Conservation (phyloP, 208 protist species). For the Leishmania mexicana region DNA sequence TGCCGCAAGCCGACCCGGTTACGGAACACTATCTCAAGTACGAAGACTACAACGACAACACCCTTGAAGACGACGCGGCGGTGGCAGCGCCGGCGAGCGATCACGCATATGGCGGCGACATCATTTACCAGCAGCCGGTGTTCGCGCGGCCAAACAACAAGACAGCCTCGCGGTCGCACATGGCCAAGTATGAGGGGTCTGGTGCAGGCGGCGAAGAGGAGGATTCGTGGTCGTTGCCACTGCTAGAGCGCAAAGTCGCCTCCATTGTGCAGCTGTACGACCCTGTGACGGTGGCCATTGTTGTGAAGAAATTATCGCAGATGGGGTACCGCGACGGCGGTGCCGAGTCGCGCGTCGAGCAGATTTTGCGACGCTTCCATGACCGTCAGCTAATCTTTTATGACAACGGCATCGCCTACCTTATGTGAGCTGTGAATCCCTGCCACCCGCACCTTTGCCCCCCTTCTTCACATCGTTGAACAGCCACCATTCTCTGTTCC, state of each 20-base stretch:
- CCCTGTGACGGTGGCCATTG: constrained; percentile 72
- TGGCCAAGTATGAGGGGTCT: constrained; percentile 15
- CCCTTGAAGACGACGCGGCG: background rate
- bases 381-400: constrained; percentile 82
- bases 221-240: constrained; percentile 28
- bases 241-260: constrained; percentile 66
- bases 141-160: constrained; percentile 5
- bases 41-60: constrained; percentile 23
- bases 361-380: constrained; percentile 69
- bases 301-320: constrained; percentile 79
- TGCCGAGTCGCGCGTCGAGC: constrained; percentile 49
- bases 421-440: constrained; percentile 46
- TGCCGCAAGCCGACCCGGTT: background rate
- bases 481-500: background rate
- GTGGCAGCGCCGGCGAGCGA: background rate
- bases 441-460: background rate
- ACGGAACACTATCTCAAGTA: constrained; percentile 27
- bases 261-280: constrained; percentile 83
- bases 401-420: constrained; percentile 82
- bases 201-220: background rate
- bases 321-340: constrained; percentile 58
- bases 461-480: background rate
- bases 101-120: constrained; percentile 1
- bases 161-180: constrained; percentile 2
- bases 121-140: constrained; percentile 18